Conservation (phyloP, 208 protist genomes). For the Leishmania tarentolae region DNA sequence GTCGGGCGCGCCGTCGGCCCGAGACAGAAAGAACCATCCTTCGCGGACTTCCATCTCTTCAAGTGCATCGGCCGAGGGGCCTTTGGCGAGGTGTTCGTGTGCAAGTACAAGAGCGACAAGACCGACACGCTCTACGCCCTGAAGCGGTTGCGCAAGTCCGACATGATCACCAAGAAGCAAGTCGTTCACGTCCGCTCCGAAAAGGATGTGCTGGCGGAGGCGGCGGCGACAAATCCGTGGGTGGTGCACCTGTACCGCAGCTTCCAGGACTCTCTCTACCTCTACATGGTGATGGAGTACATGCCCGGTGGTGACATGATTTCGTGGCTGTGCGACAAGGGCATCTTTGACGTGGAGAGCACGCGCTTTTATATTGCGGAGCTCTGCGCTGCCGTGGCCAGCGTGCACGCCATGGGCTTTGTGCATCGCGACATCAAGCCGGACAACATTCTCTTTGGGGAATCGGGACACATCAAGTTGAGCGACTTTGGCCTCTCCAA, state of each 20-base stretch:
- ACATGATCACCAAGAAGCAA: slow-evolving; percentile 92
- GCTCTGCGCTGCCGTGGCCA: slow-evolving; percentile 88
- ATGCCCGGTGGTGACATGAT: slow-evolving; percentile 95
- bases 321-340: slow-evolving; percentile 89
- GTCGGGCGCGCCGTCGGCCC: slow-evolving; percentile 63
- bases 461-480: slow-evolving; percentile 97
- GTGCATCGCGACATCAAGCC: slow-evolving; percentile 98
- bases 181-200: slow-evolving; percentile 89
- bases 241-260: slow-evolving; percentile 90
- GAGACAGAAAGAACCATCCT: slow-evolving; percentile 65
- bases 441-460: slow-evolving; percentile 98
- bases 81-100: slow-evolving; percentile 93
- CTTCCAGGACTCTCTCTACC: slow-evolving; percentile 92
- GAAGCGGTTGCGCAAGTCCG: slow-evolving; percentile 91
- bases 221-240: slow-evolving; percentile 82
- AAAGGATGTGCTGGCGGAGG: slow-evolving; percentile 90
- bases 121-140: slow-evolving; percentile 84
- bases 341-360: slow-evolving; percentile 83
- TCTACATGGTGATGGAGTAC: slow-evolving; percentile 96
- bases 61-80: slow-evolving; percentile 90
- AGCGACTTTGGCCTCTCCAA: slow-evolving; percentile 97
- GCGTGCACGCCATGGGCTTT: slow-evolving; percentile 92
- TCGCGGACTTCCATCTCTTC: slow-evolving; percentile 86
- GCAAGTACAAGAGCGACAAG: slow-evolving; percentile 66
- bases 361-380: slow-evolving; percentile 94